A percentile compares a stretch with the other conserved stretches of the same genome.
Evolutionary conservation across 2,329 filamentous ascomycete species (phyloP).

Genomic region (Colletotrichum theobromicola): DNA sequence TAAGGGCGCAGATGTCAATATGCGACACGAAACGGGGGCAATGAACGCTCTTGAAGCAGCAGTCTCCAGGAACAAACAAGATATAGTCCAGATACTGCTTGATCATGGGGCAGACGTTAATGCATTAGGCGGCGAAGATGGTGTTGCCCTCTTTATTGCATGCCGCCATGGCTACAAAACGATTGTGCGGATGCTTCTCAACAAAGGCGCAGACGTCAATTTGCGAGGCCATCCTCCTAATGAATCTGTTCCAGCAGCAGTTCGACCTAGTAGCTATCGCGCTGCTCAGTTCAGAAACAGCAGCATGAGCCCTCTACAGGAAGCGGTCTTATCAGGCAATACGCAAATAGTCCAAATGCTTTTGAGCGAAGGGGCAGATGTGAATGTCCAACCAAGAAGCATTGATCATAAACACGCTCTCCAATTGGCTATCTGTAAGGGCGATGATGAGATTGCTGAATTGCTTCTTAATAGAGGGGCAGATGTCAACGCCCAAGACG

Average conservation of each 20-base stretch:
- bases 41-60: not conserved
- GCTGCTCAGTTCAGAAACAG: not conserved
- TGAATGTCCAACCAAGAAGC: not conserved
- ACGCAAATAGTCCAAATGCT: not conserved
- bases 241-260: constrained; percentile 12
- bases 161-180: not conserved
- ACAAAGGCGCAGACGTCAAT: constrained; percentile 15
- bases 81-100: not conserved
- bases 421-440: not conserved
- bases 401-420: not conserved
- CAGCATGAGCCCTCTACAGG: not conserved
- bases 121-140: not conserved
- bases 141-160: not conserved
- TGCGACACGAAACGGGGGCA: not conserved
- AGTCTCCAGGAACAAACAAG: not conserved
- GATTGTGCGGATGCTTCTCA: not conserved
- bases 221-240: constrained; percentile 9
- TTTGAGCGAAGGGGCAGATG: constrained; percentile 11
- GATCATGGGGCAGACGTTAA: not conserved
- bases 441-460: not conserved
- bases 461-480: not conserved
- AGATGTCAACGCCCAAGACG: not conserved
- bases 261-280: not conserved
- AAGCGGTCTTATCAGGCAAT: constrained; percentile 8
- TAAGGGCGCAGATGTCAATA: not conserved